Conservation (phyloP, 208 protist species). For the Kentomonas sorsogonicus region DNA sequence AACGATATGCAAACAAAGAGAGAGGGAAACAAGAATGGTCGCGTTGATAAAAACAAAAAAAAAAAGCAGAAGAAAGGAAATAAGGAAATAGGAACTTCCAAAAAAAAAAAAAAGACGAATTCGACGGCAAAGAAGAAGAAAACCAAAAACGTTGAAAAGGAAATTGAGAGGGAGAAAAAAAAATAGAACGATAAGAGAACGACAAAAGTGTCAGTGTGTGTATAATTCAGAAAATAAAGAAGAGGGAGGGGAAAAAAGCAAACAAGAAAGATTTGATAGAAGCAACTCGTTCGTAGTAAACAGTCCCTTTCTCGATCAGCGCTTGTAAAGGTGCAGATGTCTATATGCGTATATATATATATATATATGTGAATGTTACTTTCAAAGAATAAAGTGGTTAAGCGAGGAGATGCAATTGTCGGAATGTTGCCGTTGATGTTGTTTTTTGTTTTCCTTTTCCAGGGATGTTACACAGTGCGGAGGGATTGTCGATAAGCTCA, state of each 20-base stretch:
- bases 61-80: slow-evolving; percentile 4
- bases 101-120: neutral
- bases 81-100: neutral
- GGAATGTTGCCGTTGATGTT: too few species aligned
- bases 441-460: too few species aligned
- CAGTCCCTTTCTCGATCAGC: neutral
- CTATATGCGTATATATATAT: slow-evolving; percentile 12
- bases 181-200: too few species aligned
- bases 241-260: neutral
- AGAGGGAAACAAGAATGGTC: neutral
- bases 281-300: neutral
- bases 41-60: neutral
- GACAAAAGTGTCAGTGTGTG: too few species aligned
- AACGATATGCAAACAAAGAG: neutral
- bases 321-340: neutral
- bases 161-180: neutral
- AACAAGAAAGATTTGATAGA: slow-evolving; percentile 4
- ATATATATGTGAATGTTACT: neutral
- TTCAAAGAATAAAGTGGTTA: slow-evolving; percentile 8
- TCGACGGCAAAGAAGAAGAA: slow-evolving; percentile 6
- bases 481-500: too few species aligned
- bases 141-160: slow-evolving; percentile 5
- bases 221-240: neutral
- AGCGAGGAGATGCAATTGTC: too few species aligned
- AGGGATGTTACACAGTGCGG: too few species aligned